Base-by-base conservation (phyloP, 495 filamentous ascomycete genomes). In the Chaetomium tenue region DNA sequence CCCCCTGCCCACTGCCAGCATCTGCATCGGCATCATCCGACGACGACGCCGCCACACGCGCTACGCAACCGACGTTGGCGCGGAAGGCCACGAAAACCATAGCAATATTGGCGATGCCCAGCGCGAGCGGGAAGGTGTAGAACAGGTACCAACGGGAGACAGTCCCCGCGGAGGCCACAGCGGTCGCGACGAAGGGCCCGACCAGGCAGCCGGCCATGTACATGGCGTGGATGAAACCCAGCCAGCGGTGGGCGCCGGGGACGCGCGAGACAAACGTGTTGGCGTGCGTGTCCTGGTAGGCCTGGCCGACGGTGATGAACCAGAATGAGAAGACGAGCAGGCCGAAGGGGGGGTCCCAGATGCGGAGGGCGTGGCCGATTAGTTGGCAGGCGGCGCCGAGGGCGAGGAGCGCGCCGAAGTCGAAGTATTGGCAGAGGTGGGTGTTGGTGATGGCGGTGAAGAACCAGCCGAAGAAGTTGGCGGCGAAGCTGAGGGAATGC, bases 171-270 rank as follows among this genome's bases (percentile, higher is more conserved):
- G 71, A 71, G n/a, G 80, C 81, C 30, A 85, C 77, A 11, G 77
- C 69, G 2, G 81, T 82, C 0, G 82, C 81, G 6, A 82, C 74
- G 64, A 87, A 77, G 18, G 84, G 83, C 0, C 70, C 75, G 7
- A 84, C 74, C 4, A 87, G 73, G 16, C 78, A 79, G 0, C 83
- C 83, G 0, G 81, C 73, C 25, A 81, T 82, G 59, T 84, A 87
- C 71, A 81, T 78, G 44, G 79, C 81, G 70, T 87, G 83, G 20
- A 86, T 82, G 59, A 84, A 76, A 8, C 82, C 82, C 4, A 87
- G 71, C 83, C 83, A 86, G 30, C 82, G 73, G 63, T 87, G 83
- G 5, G 81, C 75, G 37, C 16, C 44, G 44, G 44, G 44, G 8
- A 47, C 4, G 4, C 7, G 2, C 2, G 79, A 74, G 0, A 81